Evolutionary conservation across 1,284 basidiomycete species (phyloP).

Genomic region (Puccinia hordei): DNA sequence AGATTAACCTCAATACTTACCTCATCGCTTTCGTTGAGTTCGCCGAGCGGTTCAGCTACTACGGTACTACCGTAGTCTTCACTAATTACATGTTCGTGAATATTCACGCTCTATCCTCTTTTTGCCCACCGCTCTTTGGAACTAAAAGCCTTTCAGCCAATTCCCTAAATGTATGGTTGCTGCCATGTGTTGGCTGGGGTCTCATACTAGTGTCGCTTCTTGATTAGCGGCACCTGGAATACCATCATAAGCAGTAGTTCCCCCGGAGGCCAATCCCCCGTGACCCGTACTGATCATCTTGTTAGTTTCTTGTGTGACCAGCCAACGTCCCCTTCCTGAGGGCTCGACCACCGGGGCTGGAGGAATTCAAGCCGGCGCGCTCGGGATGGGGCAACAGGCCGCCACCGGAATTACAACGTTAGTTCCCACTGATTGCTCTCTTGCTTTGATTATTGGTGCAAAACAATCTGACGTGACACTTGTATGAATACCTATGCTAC

Average conservation of each 20-base stretch:
- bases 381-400: conserved; percentile 56
- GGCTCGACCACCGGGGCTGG: conserved; percentile 51
- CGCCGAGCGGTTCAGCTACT: conserved; percentile 74
- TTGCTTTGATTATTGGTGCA: too few relatives aligned
- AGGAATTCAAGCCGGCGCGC: conserved; percentile 56
- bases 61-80: conserved; percentile 62
- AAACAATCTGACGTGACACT: neutral
- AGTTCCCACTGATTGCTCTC: conserved; percentile 53
- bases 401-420: conserved; percentile 56
- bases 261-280: neutral
- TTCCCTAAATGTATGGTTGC: neutral
- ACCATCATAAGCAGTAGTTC: neutral
- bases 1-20: conserved; percentile 57
- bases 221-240: neutral
- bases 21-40: conserved; percentile 73
- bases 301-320: neutral
- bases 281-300: neutral
- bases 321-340: conserved; percentile 56
- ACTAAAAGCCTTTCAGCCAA: neutral
- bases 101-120: neutral
- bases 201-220: neutral
- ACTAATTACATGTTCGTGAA: conserved; percentile 57
- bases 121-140: too few relatives aligned
- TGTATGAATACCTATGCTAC: neutral
- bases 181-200: neutral